Evolutionary conservation across 306 rosid species (phyloP), one percentile per base, ranked within the genome.

Genomic region (Quercus cerris): DNA sequence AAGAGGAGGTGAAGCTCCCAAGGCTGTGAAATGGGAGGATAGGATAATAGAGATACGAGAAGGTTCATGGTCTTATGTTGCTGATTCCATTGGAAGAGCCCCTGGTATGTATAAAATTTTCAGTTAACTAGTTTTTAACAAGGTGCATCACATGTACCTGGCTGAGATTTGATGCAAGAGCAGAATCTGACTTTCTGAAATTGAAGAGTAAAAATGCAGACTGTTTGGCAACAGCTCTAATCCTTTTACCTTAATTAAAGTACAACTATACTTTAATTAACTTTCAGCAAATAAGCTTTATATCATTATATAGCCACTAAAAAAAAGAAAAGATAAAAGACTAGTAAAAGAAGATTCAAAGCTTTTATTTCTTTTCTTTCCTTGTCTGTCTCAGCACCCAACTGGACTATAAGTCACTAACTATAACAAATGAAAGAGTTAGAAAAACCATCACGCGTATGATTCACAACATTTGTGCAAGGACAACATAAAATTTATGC

Each of bases 11-110:
- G 97, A 95, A 91, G 80, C 75, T 63, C 99, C 99, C 49, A 71
- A 87, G 10, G 84, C 84, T 38, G 94, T 95, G 81, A 95, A 95
- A 84, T 90, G 97, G 97, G 99, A 93, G 78, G 94, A 93, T 25
- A 82, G 95, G 85, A 89, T 95, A 75, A 84, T 91, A 62, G 99
- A 95, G 89, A 91, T 95, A 80, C 95, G 93, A 28, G 97, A 95
- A 89, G 99, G 97, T 70, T 87, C 95, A 78, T 95, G 99, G 97
- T 95, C 96, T 51, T 95, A 95, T 79, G 92, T 95, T 49, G 97
- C 92, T 64, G 97, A 90, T 58, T 86, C 91, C 70, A 90, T 95
- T 59, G 99, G 99, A 75, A 82, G 85, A 91, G 88, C 89, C 71
- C 94, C 99, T 72, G 99, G 97, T 93, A 90, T 85, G 74, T 75